These are phyloP conservation scores for Lepraria neglecta DNA, from an alignment of 495 filamentous ascomycete genomes.

Conservation along the genomic window DNA sequence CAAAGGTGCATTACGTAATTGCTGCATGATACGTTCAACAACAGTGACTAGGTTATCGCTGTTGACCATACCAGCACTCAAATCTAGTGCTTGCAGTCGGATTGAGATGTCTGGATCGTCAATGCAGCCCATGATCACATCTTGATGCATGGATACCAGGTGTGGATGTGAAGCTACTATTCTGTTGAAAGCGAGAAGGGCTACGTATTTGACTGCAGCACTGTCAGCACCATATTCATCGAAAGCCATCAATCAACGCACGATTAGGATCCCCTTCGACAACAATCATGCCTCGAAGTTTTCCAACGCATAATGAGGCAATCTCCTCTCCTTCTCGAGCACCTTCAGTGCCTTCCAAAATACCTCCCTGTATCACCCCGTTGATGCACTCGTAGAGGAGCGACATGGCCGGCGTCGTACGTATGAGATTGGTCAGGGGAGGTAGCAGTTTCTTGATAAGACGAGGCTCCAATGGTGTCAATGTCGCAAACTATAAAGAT, in stretches of 20 bases:
- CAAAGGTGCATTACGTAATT: constrained; percentile 56
- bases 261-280: constrained; percentile 88
- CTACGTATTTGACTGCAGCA: constrained; percentile 84
- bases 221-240: constrained; percentile 5
- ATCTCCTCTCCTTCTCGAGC: constrained; percentile 81
- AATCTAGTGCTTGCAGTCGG: constrained; percentile 81
- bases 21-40: constrained; percentile 77
- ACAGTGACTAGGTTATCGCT: constrained; percentile 74
- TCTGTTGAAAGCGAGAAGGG: constrained; percentile 85
- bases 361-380: constrained; percentile 93
- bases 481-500: constrained; percentile 72
- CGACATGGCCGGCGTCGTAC: constrained; percentile 93
- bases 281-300: constrained; percentile 88
- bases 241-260: constrained; percentile 37
- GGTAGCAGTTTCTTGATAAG: constrained; percentile 88
- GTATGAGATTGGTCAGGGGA: constrained; percentile 87
- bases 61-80: constrained; percentile 86
- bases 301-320: constrained; percentile 85
- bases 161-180: constrained; percentile 85
- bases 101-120: constrained; percentile 97
- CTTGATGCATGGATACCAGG: constrained; percentile 83
- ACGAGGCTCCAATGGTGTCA: constrained; percentile 88
- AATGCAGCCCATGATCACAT: constrained; percentile 91
- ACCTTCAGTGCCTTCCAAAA: constrained; percentile 71
- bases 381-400: constrained; percentile 97